Evolutionary conservation across 148 eudicot genomes (phyloP).

Genomic region (Fagopyrum tataricum): DNA sequence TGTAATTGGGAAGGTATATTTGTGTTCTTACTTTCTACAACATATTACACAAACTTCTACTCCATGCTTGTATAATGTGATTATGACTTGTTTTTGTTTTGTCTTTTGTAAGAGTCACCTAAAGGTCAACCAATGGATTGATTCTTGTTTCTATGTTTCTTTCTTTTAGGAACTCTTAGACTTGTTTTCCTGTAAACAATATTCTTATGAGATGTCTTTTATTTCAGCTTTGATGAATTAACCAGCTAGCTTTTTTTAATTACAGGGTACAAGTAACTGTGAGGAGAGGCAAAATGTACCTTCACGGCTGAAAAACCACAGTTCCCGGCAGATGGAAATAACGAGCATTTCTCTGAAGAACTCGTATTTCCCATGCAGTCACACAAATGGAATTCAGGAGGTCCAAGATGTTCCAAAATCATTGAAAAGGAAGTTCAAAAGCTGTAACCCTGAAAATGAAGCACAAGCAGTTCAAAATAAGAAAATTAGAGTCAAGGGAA

Average conservation of each 20-base stretch:
- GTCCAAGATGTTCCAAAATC: constrained; percentile 25
- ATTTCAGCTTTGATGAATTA: background rate
- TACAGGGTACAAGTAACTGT: constrained; percentile 32
- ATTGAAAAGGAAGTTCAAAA: constrained; percentile 36
- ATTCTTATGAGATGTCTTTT: background rate
- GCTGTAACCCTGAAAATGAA: constrained; percentile 26
- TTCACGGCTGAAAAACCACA: constrained; percentile 22
- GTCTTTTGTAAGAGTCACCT: background rate
- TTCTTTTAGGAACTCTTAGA: background rate
- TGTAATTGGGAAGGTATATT: constrained; percentile 47
- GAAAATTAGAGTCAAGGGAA: constrained; percentile 34
- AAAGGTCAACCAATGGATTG: background rate
- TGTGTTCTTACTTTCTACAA: background rate
- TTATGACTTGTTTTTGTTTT: background rate
- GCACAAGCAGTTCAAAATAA: constrained; percentile 22
- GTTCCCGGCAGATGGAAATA: constrained; percentile 20
- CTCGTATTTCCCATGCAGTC: constrained; percentile 17
- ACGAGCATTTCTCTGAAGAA: constrained; percentile 20
- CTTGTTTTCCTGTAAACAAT: background rate
- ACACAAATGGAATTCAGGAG: constrained; percentile 18
- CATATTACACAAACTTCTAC: background rate
- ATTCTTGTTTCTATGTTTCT: background rate
- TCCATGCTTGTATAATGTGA: background rate
- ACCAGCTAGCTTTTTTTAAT: background rate
- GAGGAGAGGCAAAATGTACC: constrained; percentile 34